Conservation (phyloP, 805 yeast genomes). For the Candida cerambycidarum region DNA sequence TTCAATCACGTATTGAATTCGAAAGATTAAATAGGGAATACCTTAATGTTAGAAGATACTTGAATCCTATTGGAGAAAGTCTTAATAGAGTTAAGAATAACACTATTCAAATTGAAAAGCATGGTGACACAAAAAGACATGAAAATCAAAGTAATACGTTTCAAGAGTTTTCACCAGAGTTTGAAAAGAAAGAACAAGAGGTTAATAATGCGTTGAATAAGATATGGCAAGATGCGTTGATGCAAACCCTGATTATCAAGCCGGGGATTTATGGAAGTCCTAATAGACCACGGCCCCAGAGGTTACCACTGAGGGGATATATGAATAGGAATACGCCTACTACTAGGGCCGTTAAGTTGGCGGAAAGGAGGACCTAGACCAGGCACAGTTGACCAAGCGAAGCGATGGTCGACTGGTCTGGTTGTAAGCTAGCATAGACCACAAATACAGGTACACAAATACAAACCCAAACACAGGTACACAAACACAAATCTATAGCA, state of each 20-base stretch:
- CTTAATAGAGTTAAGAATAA: slow-evolving; percentile 45
- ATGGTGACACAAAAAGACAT: slow-evolving; percentile 10
- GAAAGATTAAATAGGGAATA: slow-evolving; percentile 77
- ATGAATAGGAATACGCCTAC: slow-evolving; percentile 25
- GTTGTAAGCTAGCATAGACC: too few species aligned
- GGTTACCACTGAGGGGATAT: slow-evolving; percentile 21
- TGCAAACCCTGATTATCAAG: slow-evolving; percentile 18
- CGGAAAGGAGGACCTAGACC: slow-evolving; percentile 10
- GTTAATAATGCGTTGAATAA: slow-evolving; percentile 23
- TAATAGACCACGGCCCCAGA: slow-evolving; percentile 20
- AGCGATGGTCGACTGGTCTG: not conserved
- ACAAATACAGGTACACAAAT: not conserved
- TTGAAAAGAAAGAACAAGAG: slow-evolving; percentile 32
- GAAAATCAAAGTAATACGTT: slow-evolving; percentile 28
- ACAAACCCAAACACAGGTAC: not conserved
- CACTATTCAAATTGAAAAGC: slow-evolving; percentile 27
- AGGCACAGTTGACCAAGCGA: too few species aligned
- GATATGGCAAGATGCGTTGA: slow-evolving; percentile 43
- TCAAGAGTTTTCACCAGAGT: slow-evolving; percentile 33
- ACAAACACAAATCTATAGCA: not conserved
- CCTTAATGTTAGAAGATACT: slow-evolving; percentile 63
- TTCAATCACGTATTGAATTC: slow-evolving; percentile 69
- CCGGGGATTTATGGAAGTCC: slow-evolving; percentile 11
- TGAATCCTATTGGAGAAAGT: slow-evolving; percentile 69
- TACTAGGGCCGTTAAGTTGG: slow-evolving; percentile 37